phyloP scores from a whole-genome alignment of 2,329 filamentous ascomycete species.

The Fusarium succisae region DNA sequence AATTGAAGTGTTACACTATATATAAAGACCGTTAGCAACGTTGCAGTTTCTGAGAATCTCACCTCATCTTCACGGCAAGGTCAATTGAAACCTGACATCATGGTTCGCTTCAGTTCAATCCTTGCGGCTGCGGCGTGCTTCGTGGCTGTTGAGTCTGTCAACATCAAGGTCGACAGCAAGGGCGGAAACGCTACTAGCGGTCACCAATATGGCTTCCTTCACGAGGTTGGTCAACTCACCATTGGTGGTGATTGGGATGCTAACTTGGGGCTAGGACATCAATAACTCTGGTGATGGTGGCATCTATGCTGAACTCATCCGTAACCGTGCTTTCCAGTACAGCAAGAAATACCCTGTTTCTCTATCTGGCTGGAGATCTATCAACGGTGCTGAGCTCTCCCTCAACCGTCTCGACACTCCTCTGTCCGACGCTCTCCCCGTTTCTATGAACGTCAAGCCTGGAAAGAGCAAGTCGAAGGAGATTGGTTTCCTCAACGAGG shows the following conservation, averaged over 20 bases:
- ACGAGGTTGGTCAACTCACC: constrained; percentile 47
- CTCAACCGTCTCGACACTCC: constrained; percentile 58
- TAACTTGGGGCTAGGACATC: constrained; percentile 58
- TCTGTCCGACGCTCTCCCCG: constrained; percentile 61
- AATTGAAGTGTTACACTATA: neutral
- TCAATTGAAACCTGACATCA: neutral
- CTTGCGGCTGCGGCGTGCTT: constrained; percentile 26
- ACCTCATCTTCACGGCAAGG: neutral
- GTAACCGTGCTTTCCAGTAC: constrained; percentile 75
- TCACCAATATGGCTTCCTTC: constrained; percentile 57
- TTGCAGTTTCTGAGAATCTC: neutral
- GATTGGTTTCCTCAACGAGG: constrained; percentile 62
- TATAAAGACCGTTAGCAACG: neutral
- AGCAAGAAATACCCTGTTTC: constrained; percentile 53
- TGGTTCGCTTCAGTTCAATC: constrained; percentile 33
- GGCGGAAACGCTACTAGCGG: constrained; percentile 55
- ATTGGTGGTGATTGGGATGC: fast-evolving
- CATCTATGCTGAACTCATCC: constrained; percentile 76
- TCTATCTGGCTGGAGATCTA: constrained; percentile 56
- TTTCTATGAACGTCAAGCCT: constrained; percentile 58
- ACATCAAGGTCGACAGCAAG: constrained; percentile 49
- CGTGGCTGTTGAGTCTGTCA: constrained; percentile 41
- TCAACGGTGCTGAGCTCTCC: constrained; percentile 56
- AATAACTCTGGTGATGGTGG: constrained; percentile 77
- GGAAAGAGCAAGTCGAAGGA: constrained; percentile 40